A percentile compares a stretch with the other conserved stretches of the same genome.
Conservation (phyloP, 2,329 filamentous ascomycete genomes). For the Hymenoscyphus repandus region DNA sequence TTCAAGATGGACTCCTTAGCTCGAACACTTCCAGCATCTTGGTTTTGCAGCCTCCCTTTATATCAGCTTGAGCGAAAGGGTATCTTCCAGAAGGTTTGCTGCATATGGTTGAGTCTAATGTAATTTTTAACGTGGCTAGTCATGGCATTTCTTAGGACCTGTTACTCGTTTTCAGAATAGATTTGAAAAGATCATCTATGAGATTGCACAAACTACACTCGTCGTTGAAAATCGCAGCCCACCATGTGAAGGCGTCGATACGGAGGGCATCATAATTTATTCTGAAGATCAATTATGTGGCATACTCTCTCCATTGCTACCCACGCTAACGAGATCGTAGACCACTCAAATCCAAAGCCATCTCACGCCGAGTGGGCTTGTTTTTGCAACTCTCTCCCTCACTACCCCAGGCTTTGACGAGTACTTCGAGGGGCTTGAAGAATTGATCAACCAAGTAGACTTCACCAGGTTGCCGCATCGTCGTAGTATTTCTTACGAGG, state of each 20-base stretch:
- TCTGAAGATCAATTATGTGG: conserved; percentile 20
- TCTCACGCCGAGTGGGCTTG: conserved; percentile 45
- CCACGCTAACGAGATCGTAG: conserved; percentile 4
- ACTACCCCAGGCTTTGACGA: conserved; percentile 44
- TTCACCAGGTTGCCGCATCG: conserved; percentile 49
- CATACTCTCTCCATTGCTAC: not conserved
- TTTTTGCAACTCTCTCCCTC: conserved; percentile 46
- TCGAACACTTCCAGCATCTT: conserved; percentile 46
- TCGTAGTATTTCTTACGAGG: conserved; percentile 48
- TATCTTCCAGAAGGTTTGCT: conserved; percentile 41
- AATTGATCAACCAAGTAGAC: conserved; percentile 43
- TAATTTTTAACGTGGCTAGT: too few relatives aligned
- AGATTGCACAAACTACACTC: conserved; percentile 43
- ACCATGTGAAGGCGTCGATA: conserved; percentile 15
- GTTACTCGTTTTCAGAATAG: conserved; percentile 42
- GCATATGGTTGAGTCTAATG: not conserved
- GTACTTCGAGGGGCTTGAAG: conserved; percentile 48
- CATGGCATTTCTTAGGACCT: conserved; percentile 48
- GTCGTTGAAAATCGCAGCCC: conserved; percentile 33
- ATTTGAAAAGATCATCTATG: conserved; percentile 40
- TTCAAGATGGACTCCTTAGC: conserved; percentile 21
- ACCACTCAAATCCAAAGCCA: conserved; percentile 27
- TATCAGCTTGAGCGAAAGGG: conserved; percentile 45
- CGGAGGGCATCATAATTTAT: conserved; percentile 36
- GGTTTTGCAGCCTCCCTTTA: conserved; percentile 43